Conservation (phyloP, 257 asterid genomes). For the Gentiana dahurica region DNA sequence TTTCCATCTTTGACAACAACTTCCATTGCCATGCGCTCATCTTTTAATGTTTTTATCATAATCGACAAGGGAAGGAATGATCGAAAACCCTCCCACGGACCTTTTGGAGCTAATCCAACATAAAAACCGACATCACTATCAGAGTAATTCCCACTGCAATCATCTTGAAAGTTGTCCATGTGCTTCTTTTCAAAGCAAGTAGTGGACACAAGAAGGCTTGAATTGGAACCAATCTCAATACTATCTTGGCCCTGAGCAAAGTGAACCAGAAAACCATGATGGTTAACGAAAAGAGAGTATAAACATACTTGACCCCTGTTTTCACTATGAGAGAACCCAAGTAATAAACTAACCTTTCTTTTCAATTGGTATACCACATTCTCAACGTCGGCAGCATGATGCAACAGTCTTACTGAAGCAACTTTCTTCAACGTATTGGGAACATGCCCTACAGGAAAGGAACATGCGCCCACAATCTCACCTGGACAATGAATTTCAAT, state of each 20-base stretch:
- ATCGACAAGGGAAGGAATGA: constrained; percentile 84
- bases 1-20: constrained; percentile 72
- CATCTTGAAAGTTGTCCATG: constrained; percentile 36
- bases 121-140: constrained; percentile 79
- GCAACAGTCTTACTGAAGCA: constrained; percentile 82
- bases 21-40: constrained; percentile 80
- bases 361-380: constrained; percentile 48
- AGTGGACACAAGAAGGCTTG: constrained; percentile 61
- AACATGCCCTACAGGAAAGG: constrained; percentile 72
- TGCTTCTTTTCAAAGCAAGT: constrained; percentile 73
- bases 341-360: constrained; percentile 43
- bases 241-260: constrained; percentile 54
- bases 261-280: constrained; percentile 1
- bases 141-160: constrained; percentile 29
- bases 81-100: constrained; percentile 95
- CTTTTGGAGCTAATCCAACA: constrained; percentile 73
- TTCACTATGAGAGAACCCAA: background rate
- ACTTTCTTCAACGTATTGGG: constrained; percentile 55
- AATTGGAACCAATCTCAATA: constrained; percentile 35
- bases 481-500: constrained; percentile 39
- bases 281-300: background rate
- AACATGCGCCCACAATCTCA: constrained; percentile 95
- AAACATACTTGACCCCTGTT: too few species aligned
- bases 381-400: constrained; percentile 52
- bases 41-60: constrained; percentile 55